Percentiles rank a stretch among this genome's conserved stretches.
Evolutionary conservation across 805 yeast species (phyloP).

Genomic region (Zygoascus biomembranicola): DNA sequence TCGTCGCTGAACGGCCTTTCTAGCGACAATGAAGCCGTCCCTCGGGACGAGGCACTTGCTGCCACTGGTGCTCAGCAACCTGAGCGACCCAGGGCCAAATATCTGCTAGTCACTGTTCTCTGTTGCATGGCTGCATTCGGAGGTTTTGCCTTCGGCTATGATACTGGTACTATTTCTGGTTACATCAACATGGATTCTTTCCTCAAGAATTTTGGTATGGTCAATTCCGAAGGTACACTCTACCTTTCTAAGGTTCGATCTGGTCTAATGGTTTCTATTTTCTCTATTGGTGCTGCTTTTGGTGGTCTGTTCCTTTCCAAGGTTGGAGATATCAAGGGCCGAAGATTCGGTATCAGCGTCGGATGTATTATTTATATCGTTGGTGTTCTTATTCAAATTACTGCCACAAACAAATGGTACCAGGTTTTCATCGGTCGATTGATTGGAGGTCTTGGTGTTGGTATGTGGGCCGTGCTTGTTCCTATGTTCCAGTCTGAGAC

Average conservation of each 20-base stretch:
- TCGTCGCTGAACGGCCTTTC: background rate
- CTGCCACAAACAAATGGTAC: slow-evolving; percentile 34
- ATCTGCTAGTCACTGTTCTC: slow-evolving; percentile 19
- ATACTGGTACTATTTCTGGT: slow-evolving; percentile 62
- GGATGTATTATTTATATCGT: slow-evolving; percentile 42
- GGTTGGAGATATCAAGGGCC: slow-evolving; percentile 38
- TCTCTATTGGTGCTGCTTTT: slow-evolving; percentile 61
- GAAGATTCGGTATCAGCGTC: slow-evolving; percentile 32
- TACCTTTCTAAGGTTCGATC: slow-evolving; percentile 43
- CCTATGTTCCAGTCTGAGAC: slow-evolving; percentile 76
- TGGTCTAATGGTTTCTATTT: slow-evolving; percentile 61
- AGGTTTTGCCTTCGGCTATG: slow-evolving; percentile 61
- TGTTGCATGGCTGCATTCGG: slow-evolving; percentile 55
- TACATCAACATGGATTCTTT: slow-evolving; percentile 52
- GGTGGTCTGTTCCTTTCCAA: slow-evolving; percentile 61
- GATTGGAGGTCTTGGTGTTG: slow-evolving; percentile 70
- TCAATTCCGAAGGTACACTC: slow-evolving; percentile 27
- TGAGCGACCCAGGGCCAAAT: background rate
- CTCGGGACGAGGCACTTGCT: background rate
- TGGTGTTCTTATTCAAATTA: slow-evolving; percentile 45
- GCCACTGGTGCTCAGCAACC: background rate
- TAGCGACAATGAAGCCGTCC: background rate
- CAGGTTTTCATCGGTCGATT: slow-evolving; percentile 58
- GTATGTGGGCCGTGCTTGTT: slow-evolving; percentile 65
- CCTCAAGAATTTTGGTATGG: slow-evolving; percentile 40